Evolutionary conservation across 2,329 filamentous ascomycete genomes (phyloP), one percentile per base, ranked within the genome.

Genomic region (Fusarium neocosmosporiellum): DNA sequence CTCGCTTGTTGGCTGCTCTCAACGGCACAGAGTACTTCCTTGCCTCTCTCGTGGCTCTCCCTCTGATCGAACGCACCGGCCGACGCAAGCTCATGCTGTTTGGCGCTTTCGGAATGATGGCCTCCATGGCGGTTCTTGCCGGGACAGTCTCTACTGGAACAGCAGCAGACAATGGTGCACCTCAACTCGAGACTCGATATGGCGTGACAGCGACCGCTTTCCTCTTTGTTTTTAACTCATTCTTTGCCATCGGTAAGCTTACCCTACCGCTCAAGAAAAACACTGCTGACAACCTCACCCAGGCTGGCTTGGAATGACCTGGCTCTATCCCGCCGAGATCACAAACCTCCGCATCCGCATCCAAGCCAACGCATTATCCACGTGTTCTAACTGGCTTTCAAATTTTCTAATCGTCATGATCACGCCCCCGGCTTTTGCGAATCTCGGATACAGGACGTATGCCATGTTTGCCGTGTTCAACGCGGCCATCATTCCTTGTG

Each of bases 371-470:
- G 88, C 87, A 2, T 80, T 90, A 7, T 86, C 88, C 1, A 90
- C 88, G 0, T 84, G 87, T 3, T 86, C 84, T 62, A 90, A 91
- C 81, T 91, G 89, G 89, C 82, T 85, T 29, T 93, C 89, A 88
- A 92, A 93, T 81, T 94, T 93, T 83, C 84, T 93, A 73, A 88
- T 90, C 71, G 88, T 90, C 0, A 94, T 94, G 84, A 93, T 94
- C 83, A 94, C 92, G 0, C 91, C 92, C 0, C 93, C 93, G 79
- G 94, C 94, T 39, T 84, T 92, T 13, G 81, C 87, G 60, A 85
- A 87, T 34, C 88, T 83, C 4, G 81, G 80, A 13, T 88, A 82
- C 70, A 83, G 84, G 22, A 86, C 86, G 0, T 91, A 84, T 5
- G 80, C 83, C 37, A 84, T 84, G 70, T 90, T 87, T 78, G 85